phyloP scores from a whole-genome alignment of 768 basidiomycete species.

The Agaricus blazei region DNA sequence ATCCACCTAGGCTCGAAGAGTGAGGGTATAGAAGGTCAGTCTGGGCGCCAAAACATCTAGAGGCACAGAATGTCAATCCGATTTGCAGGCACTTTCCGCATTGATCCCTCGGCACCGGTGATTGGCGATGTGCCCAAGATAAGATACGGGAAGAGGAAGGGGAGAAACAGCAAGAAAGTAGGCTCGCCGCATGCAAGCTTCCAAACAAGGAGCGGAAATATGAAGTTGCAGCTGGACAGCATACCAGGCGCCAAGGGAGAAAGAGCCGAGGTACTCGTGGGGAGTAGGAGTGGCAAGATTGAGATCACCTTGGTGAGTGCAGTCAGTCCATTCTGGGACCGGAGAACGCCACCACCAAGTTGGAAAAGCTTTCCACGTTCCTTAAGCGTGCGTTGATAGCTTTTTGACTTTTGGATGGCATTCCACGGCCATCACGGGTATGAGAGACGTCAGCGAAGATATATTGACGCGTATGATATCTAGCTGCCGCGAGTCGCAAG shows the following conservation, averaged over 20 bases:
- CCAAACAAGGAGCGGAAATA: slow-evolving; percentile 34
- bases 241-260: slow-evolving; percentile 24
- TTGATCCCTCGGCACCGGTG: slow-evolving; percentile 31
- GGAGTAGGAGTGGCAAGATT: slow-evolving; percentile 31
- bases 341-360: neutral
- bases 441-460: neutral
- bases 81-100: slow-evolving; percentile 32
- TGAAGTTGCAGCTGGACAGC: slow-evolving; percentile 33
- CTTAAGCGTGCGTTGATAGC: neutral
- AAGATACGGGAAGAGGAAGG: slow-evolving; percentile 10
- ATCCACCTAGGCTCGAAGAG: slow-evolving; percentile 26
- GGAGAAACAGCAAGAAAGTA: slow-evolving; percentile 18
- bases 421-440: slow-evolving; percentile 4
- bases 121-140: slow-evolving; percentile 16
- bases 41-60: neutral
- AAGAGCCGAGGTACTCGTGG: slow-evolving; percentile 29
- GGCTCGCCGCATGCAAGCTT: slow-evolving; percentile 32
- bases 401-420: slow-evolving; percentile 2
- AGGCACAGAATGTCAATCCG: neutral
- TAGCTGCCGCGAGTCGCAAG: slow-evolving; percentile 23
- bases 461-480: neutral
- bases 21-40: slow-evolving; percentile 27
- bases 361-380: neutral
- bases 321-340: neutral
- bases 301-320: slow-evolving; percentile 33